phyloP scores from a whole-genome alignment of 176 grass and related monocot species.

The Raddia guianensis region DNA sequence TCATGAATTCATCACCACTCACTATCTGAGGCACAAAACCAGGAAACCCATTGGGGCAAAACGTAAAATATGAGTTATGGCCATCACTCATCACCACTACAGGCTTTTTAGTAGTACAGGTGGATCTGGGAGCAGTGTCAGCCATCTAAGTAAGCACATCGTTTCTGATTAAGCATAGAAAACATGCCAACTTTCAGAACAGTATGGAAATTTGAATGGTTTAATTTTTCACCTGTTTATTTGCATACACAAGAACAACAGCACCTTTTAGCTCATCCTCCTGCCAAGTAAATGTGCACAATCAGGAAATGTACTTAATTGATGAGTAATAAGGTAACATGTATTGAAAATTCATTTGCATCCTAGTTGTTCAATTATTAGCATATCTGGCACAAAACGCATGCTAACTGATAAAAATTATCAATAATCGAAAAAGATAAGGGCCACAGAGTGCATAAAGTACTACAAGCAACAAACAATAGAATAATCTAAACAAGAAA shows the following conservation, averaged over 20 bases:
- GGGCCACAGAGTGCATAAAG: neutral
- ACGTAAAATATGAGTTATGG: no score
- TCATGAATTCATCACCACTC: no score
- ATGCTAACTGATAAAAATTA: neutral
- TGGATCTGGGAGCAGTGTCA: neutral
- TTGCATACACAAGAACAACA: constrained; percentile 89
- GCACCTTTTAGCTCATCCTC: constrained; percentile 99
- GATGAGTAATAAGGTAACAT: neutral
- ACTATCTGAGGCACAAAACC: no score
- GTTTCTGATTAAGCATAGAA: neutral
- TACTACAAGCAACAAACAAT: neutral
- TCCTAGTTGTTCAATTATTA: neutral
- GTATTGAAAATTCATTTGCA: neutral
- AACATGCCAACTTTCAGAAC: constrained; percentile 18
- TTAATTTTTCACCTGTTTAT: constrained; percentile 85
- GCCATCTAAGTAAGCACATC: neutral
- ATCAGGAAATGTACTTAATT: constrained; percentile 21
- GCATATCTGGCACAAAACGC: neutral
- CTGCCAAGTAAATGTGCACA: constrained; percentile 53
- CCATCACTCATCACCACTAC: no score
- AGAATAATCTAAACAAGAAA: neutral
- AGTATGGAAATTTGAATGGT: constrained; percentile 15
- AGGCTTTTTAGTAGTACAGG: no score
- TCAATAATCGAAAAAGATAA: neutral
- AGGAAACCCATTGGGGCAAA: no score